Evolutionary conservation across 306 rosid genomes (phyloP).

Genomic region (Rosa chinensis): DNA sequence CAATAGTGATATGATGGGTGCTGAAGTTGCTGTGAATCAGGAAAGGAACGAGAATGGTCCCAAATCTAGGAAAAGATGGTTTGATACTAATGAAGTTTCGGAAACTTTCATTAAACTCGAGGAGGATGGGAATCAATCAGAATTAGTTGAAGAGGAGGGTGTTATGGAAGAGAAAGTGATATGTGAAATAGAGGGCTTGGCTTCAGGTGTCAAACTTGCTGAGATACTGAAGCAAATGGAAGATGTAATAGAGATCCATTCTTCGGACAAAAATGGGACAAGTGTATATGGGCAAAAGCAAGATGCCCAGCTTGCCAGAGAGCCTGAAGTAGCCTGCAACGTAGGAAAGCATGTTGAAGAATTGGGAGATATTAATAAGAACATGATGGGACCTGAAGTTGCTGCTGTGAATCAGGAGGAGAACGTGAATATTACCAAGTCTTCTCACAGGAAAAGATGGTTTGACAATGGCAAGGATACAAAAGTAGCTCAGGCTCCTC

Average conservation of each 20-base stretch:
- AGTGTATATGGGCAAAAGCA: conserved; percentile 33
- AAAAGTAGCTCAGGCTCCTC: conserved; percentile 26
- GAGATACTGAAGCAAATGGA: conserved; percentile 40
- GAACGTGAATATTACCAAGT: conserved; percentile 31
- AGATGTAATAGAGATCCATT: conserved; percentile 25
- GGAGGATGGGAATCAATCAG: conserved; percentile 33
- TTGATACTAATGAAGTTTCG: conserved; percentile 40
- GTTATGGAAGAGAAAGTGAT: conserved; percentile 38
- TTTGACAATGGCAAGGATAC: conserved; percentile 28
- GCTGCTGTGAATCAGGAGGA: conserved; percentile 34
- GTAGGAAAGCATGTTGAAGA: conserved; percentile 40
- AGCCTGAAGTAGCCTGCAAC: conserved; percentile 37
- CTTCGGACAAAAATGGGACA: conserved; percentile 27
- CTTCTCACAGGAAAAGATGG: conserved; percentile 42
- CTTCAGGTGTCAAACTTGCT: conserved; percentile 34
- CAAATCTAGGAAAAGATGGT: conserved; percentile 42
- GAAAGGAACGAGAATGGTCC: conserved; percentile 39
- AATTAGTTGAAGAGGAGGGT: conserved; percentile 35
- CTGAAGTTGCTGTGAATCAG: conserved; percentile 34
- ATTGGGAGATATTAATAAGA: conserved; percentile 26
- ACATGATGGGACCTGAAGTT: conserved; percentile 39
- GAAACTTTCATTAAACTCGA: conserved; percentile 41
- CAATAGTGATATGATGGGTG: conserved; percentile 32
- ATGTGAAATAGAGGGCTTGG: conserved; percentile 42
- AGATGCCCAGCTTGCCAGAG: conserved; percentile 29